phyloP scores from a whole-genome alignment of 139 green algal genomes.

The Chlorella ohadii region DNA sequence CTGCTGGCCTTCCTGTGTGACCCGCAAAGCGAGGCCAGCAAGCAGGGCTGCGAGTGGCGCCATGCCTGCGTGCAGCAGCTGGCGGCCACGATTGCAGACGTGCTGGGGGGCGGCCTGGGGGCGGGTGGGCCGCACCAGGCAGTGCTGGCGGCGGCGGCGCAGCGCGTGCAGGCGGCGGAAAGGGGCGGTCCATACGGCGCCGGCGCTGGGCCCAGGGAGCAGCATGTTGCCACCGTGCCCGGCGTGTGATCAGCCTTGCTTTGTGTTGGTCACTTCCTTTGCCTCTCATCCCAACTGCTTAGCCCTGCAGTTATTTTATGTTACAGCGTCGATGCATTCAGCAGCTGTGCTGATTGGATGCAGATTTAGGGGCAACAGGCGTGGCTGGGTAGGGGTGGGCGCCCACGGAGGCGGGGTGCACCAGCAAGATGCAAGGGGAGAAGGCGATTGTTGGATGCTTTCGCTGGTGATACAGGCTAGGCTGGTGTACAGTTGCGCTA shows the following conservation, averaged over 20 bases:
- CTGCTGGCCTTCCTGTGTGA: conserved; percentile 17
- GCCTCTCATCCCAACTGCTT: too few species aligned
- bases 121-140: background rate
- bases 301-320: too few species aligned
- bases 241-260: background rate
- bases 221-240: background rate
- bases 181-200: conserved; percentile 5
- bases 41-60: conserved; percentile 38
- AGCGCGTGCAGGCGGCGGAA: conserved; percentile 13
- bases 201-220: background rate
- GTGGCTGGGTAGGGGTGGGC: background rate
- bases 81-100: conserved; percentile 1
- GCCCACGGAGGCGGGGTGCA: background rate
- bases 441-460: background rate
- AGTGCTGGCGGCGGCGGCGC: conserved; percentile 5
- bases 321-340: background rate
- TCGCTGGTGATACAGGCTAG: background rate
- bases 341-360: background rate
- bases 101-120: conserved; percentile 5
- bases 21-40: conserved; percentile 7
- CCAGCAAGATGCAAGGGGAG: background rate
- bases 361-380: background rate
- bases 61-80: conserved; percentile 11
- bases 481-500: background rate
- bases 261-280: too few species aligned